A percentile compares a stretch with the other conserved stretches of the same genome.
phyloP scores from a whole-genome alignment of 1,139 yeast genomes.

The Pichia inconspicua region DNA sequence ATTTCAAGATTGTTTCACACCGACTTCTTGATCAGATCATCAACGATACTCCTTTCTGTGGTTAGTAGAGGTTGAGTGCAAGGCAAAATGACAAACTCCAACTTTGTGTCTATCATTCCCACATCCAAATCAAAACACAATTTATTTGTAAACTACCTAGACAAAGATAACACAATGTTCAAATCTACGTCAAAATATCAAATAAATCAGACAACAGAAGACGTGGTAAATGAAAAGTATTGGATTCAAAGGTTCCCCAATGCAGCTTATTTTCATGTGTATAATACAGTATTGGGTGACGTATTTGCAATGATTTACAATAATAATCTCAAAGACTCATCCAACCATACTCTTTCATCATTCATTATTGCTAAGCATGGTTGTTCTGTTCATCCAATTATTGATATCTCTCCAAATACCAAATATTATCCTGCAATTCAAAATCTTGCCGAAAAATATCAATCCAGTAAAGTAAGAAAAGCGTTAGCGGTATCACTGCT shows the following conservation, averaged over 20 bases:
- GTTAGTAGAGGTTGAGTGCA: neutral
- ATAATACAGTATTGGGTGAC: constrained; percentile 48
- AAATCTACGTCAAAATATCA: constrained; percentile 8
- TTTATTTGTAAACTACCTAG: constrained; percentile 3
- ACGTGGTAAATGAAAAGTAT: constrained; percentile 23
- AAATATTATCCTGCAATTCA: constrained; percentile 74
- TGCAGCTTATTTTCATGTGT: constrained; percentile 50
- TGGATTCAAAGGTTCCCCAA: constrained; percentile 40
- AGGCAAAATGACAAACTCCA: neutral
- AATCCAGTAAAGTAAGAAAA: constrained; percentile 54
- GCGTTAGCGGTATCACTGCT: constrained; percentile 71
- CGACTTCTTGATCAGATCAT: too few relatives aligned
- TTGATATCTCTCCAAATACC: constrained; percentile 55
- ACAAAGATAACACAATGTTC: neutral
- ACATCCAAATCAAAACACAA: constrained; percentile 10
- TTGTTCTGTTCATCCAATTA: constrained; percentile 48
- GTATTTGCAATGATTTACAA: constrained; percentile 47
- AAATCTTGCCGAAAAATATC: constrained; percentile 47
- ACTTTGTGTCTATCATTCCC: constrained; percentile 6
- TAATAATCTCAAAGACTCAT: constrained; percentile 27
- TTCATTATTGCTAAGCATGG: constrained; percentile 67
- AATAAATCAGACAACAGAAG: constrained; percentile 8
- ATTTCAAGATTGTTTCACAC: too few relatives aligned
- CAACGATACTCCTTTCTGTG: neutral
- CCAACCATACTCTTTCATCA: constrained; percentile 44